These are phyloP conservation scores for Pseudocercospora fijiensis DNA, from an alignment of 2,329 filamentous ascomycete species.

Conservation along the genomic window DNA sequence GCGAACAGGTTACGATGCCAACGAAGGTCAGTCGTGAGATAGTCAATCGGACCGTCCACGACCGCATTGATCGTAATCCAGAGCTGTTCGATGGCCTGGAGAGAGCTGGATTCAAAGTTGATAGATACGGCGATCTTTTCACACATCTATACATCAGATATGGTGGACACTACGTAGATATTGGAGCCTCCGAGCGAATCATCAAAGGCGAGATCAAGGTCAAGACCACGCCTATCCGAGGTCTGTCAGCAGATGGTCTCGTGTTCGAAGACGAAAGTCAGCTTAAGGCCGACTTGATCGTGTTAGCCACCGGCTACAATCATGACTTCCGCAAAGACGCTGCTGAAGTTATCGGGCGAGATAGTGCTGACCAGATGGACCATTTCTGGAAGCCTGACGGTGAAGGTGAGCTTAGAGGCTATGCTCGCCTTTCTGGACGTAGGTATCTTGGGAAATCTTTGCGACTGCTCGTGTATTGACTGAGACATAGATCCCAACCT, in stretches of 20 bases:
- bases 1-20: constrained; percentile 31
- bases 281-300: constrained; percentile 48
- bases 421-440: constrained; percentile 43
- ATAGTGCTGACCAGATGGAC: constrained; percentile 43
- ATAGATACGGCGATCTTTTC: constrained; percentile 41
- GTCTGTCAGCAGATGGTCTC: constrained; percentile 44
- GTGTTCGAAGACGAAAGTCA: constrained; percentile 46
- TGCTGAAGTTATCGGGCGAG: constrained; percentile 43
- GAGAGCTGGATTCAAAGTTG: constrained; percentile 45
- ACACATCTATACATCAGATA: constrained; percentile 44
- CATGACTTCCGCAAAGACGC: constrained; percentile 45
- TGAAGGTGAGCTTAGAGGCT: constrained; percentile 50
- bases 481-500: constrained; percentile 39
- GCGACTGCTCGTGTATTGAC: constrained; percentile 14
- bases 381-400: constrained; percentile 49
- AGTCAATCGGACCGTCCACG: constrained; percentile 34
- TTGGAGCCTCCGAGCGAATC: constrained; percentile 46
- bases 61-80: constrained; percentile 37
- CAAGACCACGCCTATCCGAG: constrained; percentile 41
- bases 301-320: constrained; percentile 50
- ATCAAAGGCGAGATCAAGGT: constrained; percentile 48
- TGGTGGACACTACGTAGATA: constrained; percentile 52
- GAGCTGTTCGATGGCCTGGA: constrained; percentile 45
- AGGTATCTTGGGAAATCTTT: constrained; percentile 25
- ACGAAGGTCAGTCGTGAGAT: constrained; percentile 35